Evolutionary conservation across 139 green algal genomes (phyloP), one percentile per base, ranked within the genome.

Genomic region (Tetraselmis striata): DNA sequence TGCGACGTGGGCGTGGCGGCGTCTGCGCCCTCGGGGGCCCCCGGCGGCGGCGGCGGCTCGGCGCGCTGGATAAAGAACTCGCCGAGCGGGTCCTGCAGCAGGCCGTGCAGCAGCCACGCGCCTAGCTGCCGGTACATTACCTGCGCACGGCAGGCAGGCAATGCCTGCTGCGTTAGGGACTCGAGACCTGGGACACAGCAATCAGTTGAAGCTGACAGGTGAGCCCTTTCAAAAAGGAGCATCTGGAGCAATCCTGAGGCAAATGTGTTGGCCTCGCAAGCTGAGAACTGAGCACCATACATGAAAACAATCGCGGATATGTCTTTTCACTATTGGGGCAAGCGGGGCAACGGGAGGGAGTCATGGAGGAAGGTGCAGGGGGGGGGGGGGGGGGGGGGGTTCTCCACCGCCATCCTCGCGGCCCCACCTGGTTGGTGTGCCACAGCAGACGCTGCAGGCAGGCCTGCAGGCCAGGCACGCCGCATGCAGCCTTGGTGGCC

Each of bases 391-490:
- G 18, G 45, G 45, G 45, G 45, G 45, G 45, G 45, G 45, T 67
- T 5, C 45, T n/a, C n/a, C n/a, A n/a, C n/a, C n/a, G n/a, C n/a
- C n/a, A n/a, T n/a, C n/a, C n/a, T n/a, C n/a, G n/a, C n/a, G n/a
- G n/a, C n/a, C n/a, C 78, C 30, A 95, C 90, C 80, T 97, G 92
- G 80, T 96, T 89, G 90, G 89, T 95, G 87, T 98, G 93, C 95
- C 95, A 98, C 32, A 94, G 85, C 75, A 98, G 88, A 2, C 94
- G 89, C 79, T 81, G 75, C 59, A 94, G 81, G 76, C 85, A 92
- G 2, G 90, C 88, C 32, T 96, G 88, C 82, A 98, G 80, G n/a
- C 81, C 77, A 0, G 94, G 94, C 59, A 90, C 30, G n/a, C 95
- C 95, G 79, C 85, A 91, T 26, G 83, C 83, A 2, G 86, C 84